Base-by-base conservation (phyloP, 2,329 filamentous ascomycete species). In the Seiridium cupressi region DNA sequence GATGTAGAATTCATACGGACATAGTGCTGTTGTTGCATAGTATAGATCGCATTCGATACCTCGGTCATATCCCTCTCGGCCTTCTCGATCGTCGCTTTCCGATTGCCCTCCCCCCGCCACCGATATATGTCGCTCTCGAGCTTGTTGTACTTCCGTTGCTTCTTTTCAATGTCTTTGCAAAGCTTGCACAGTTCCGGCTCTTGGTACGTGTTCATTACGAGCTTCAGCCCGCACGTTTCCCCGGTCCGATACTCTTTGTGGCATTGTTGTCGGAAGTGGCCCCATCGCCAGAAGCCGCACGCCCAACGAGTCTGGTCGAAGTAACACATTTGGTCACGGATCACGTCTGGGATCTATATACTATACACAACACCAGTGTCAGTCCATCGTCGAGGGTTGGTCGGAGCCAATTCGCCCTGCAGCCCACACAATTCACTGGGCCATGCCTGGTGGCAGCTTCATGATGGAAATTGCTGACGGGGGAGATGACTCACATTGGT, bases 261-360 rank as follows among this genome's bases (percentile, higher is more conserved):
- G 84, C 94, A 98, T 74, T 96, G 93, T 76, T 93, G 86, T 66
- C 91, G 88, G 81, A 97, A 97, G 79, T 89, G 90, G 66, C 92
- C 91, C 93, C 93, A 98, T 77, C 93, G 92, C 89, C 90, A 97
- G 83, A 92, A 94, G 71, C 91, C 90, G 79, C 94, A 98, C 60
- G 77, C 77, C 84, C 91, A 97, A 68, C 87, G 85, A 75, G 89
- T 92, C 77, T 94, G 90, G 71, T 97, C 93, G 82, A 93, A 98
- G 83, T 95, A 97, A 81, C 94, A 97, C 94, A 98, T 97, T 49
- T 26, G 13, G 31, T 18, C 9, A 32, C 35, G 13, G 9, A 36
- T 35, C 11, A 13, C 32, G 68, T 73, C 82, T 60, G 59, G 32
- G 18, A 26, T 42, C 38, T 8, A 7, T 42, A 42, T 13, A 13